Conservation (phyloP, 768 basidiomycete species). For the Mycena floridula region DNA sequence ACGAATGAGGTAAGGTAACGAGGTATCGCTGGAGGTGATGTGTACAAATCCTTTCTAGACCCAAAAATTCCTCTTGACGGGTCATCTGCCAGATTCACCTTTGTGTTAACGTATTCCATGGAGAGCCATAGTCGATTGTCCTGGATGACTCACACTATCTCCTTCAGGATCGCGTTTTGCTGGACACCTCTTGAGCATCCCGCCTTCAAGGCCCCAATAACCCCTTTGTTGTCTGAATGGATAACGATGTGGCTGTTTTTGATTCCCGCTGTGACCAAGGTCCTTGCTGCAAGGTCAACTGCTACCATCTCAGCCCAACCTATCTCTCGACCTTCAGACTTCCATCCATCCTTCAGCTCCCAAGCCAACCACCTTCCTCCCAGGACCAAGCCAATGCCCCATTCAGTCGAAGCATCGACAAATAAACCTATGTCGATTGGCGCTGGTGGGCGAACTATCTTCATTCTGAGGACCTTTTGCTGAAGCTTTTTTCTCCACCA, state of each 20-base stretch:
- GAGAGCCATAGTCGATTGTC: slow-evolving; percentile 16
- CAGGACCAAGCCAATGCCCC: slow-evolving; percentile 34
- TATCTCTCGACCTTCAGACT: slow-evolving; percentile 22
- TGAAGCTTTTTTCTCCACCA: neutral
- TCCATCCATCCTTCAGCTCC: slow-evolving; percentile 27
- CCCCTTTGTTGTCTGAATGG: slow-evolving; percentile 35
- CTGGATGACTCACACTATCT: slow-evolving; percentile 18
- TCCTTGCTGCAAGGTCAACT: slow-evolving; percentile 32
- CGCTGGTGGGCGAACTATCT: slow-evolving; percentile 6
- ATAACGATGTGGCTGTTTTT: slow-evolving; percentile 19
- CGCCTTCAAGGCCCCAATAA: slow-evolving; percentile 26
- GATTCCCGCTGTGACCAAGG: slow-evolving; percentile 19
- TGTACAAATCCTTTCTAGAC: slow-evolving; percentile 5
- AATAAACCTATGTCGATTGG: slow-evolving; percentile 19
- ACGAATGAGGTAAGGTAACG: neutral
- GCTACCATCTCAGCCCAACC: slow-evolving; percentile 42
- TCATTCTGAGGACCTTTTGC: neutral
- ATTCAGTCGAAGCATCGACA: slow-evolving; percentile 33
- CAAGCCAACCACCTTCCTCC: slow-evolving; percentile 32
- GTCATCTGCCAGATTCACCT: slow-evolving; percentile 27
- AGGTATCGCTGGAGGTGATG: slow-evolving; percentile 1
- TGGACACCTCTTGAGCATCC: slow-evolving; percentile 15
- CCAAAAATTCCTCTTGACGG: slow-evolving; percentile 22
- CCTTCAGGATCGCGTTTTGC: slow-evolving; percentile 21
- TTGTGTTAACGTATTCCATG: slow-evolving; percentile 23